Base-by-base conservation (phyloP, 2,329 filamentous ascomycete species). In the Colletotrichum zoysiae region DNA sequence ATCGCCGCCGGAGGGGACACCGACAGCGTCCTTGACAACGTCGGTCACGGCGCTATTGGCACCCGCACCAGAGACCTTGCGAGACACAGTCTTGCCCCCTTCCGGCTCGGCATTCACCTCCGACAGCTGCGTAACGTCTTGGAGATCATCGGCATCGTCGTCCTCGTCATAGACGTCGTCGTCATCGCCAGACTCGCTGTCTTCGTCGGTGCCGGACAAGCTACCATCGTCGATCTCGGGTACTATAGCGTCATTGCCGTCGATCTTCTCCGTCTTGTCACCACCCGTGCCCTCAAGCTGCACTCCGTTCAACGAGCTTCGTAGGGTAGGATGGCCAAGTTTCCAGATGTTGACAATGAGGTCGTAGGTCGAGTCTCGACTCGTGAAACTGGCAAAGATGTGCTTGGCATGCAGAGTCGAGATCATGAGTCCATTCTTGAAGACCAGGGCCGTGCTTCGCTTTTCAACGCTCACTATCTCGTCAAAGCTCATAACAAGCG, bases 331-430 rank as follows among this genome's bases (percentile, higher is more conserved):
- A 79, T 99, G 96, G 20, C 94, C 96, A 40, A 98, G 92, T 81
- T 97, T 97, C 96, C 96, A 99, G 70, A 99, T 98, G 71, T 97
- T 97, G 75, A 99, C 93, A 79, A 99, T 95, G 57, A 99, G 85
- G 79, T 99, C 97, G 78, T 98, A 99, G 0, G 97, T 98, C 3
- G 95, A 94, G 82, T 99, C 96, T 79, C 96, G 89, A 78, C 94
- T 96, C 6, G 97, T 92, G 75, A 99, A 94, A 82, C 95, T 98
- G 67, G 96, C 95, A 82, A 99, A 99, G 1, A 97, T 91, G 78
- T 99, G 96, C 75, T 96, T 95, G 55, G 96, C 95, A 79, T 99
- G 96, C 16, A 98, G 85, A 0, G 96, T 99, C 61, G 97, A 95
- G 55, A 99, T 97, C 83, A 97, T 96, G 67, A 99, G 93, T 5